Percentiles rank a stretch among this genome's conserved stretches.
Evolutionary conservation across 345 rosid species (phyloP).

Genomic region (Clausena lansium): DNA sequence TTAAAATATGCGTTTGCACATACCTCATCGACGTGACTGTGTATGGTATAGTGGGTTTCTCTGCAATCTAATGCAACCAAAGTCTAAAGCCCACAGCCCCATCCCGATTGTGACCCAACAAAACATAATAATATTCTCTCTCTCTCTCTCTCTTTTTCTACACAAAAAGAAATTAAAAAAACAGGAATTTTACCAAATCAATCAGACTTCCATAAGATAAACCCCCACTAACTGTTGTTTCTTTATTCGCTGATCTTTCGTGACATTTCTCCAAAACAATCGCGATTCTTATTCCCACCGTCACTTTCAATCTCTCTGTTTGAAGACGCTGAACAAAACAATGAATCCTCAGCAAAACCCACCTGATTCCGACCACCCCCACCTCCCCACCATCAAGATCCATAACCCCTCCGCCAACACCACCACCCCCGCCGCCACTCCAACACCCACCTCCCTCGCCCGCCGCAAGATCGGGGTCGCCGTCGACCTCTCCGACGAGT

Average conservation of each 20-base stretch:
- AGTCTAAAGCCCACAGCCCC: too few species aligned
- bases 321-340: not conserved
- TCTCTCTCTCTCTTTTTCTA: too few species aligned
- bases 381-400: conserved; percentile 76
- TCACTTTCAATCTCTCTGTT: not conserved
- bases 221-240: not conserved
- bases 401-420: conserved; percentile 55
- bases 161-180: too few species aligned
- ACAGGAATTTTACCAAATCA: too few species aligned
- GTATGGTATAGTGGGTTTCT: too few species aligned
- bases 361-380: conserved; percentile 51
- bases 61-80: too few species aligned
- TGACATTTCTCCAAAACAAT: not conserved
- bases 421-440: conserved; percentile 31
- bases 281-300: not conserved
- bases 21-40: too few species aligned
- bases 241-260: too few species aligned
- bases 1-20: too few species aligned
- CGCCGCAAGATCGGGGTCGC: conserved; percentile 92
- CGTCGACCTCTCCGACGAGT: conserved; percentile 85
- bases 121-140: too few species aligned
- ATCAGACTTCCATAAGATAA: not conserved
- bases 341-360: conserved; percentile 30
- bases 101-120: too few species aligned
- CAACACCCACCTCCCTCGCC: conserved; percentile 83